Evolutionary conservation across 2,329 filamentous ascomycete genomes (phyloP), one percentile per base, ranked within the genome.

Genomic region (Colletotrichum musae): DNA sequence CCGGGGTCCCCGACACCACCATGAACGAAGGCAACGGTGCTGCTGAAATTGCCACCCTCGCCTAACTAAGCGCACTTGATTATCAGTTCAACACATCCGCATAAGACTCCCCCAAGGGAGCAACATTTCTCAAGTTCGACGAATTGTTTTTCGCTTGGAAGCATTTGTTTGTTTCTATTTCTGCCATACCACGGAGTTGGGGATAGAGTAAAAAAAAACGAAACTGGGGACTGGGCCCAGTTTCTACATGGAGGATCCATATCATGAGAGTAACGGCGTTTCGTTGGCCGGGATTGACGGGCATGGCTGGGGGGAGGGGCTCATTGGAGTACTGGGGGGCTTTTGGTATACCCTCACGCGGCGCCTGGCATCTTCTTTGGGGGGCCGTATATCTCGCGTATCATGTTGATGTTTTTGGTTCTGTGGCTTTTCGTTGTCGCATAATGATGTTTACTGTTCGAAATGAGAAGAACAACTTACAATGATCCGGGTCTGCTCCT

Each of bases 261-360:
- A 43, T 57, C 52, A 57, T 43, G 60, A 41, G 16, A 64, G 21
- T 57, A 36, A 41, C 9, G 67, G 62, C 62, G 67, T 69, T 69
- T 32, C 13, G 53, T 36, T 12, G 56, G 56, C 50, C 51, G 56
- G 57, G 41, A 62, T 36, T 15, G 48, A 28, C 12, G 58, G 48
- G 24, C 39, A 45, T 9, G 56, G 56, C 57, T 51, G 39, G 48
- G 65, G 21, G 7, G 2, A 9, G 32, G 32, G 7, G 7, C 41
- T 57, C 62, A 69, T 65, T 60, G 51, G 67, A 56, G 45, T 69
- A 61, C 32, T 36, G 32, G 66, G 47, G 61, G 62, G 59, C 26
- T 39, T 66, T 66, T 51, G 43, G 56, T 66, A 66, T 67, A 69
- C 62, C 67, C 67, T 67, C 62, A 57, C 57, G 43, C 50, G 62